phyloP scores from a whole-genome alignment of 805 yeast species.

The Wickerhamiella allomyrinae region DNA sequence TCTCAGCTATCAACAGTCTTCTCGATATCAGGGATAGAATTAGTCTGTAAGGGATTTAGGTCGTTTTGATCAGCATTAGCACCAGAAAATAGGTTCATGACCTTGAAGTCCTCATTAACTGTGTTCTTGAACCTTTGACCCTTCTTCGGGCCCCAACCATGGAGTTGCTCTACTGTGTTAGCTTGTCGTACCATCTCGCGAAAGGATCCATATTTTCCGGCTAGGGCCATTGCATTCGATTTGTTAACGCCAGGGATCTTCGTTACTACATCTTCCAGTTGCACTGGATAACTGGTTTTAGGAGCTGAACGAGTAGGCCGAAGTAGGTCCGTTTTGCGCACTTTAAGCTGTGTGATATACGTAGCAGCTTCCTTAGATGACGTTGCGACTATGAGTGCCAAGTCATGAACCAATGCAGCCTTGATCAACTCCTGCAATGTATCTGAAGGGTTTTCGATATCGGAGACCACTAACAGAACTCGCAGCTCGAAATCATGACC shows the following conservation, averaged over 20 bases:
- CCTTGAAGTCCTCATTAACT: neutral
- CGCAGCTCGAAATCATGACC: conserved; percentile 23
- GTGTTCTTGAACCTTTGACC: neutral
- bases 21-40: too few species aligned
- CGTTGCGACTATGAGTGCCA: conserved; percentile 27
- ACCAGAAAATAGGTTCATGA: neutral
- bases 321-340: conserved; percentile 21
- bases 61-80: too few species aligned
- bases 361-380: conserved; percentile 26
- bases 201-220: neutral
- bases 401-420: conserved; percentile 20
- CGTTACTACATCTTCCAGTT: neutral
- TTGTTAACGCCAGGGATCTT: conserved; percentile 1
- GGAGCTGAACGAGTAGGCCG: conserved; percentile 4
- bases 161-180: neutral
- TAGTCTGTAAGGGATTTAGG: too few species aligned
- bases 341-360: conserved; percentile 24
- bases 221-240: neutral
- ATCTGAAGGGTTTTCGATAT: conserved; percentile 26
- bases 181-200: neutral
- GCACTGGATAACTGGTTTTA: neutral
- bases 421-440: conserved; percentile 24
- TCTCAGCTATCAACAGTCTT: too few species aligned
- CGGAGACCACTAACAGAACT: conserved; percentile 26
- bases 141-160: neutral